Evolutionary conservation across 306 rosid genomes (phyloP).

Genomic region (Ochetophila trinervis): DNA sequence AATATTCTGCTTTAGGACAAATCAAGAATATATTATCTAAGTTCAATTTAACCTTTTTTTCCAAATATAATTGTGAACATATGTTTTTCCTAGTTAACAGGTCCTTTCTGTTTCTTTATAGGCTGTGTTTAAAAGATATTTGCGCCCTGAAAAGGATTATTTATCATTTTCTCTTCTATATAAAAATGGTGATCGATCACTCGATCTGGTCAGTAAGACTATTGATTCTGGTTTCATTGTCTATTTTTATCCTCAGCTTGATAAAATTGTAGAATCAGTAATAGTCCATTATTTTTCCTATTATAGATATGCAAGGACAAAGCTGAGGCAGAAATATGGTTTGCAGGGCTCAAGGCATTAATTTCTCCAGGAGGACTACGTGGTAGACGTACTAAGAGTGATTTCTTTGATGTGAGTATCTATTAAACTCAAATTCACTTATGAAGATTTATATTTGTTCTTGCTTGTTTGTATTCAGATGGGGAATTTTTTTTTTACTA

Average conservation of each 20-base stretch:
- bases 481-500: not conserved
- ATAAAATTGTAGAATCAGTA: constrained; percentile 18
- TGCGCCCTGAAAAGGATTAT: constrained; percentile 91
- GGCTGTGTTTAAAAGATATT: constrained; percentile 88
- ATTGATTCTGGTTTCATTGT: constrained; percentile 4
- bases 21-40: not conserved
- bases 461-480: not conserved
- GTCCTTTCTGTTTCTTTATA: constrained; percentile 32
- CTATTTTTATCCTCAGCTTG: constrained; percentile 5
- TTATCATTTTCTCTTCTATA: constrained; percentile 83
- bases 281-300: constrained; percentile 19
- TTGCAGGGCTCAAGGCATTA: constrained; percentile 70
- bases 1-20: constrained; percentile 18
- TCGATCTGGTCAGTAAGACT: constrained; percentile 74
- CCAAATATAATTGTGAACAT: not conserved
- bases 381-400: constrained; percentile 48
- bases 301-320: constrained; percentile 93
- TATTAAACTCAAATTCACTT: constrained; percentile 6
- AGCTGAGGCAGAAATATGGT: constrained; percentile 82
- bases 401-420: constrained; percentile 59
- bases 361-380: constrained; percentile 49
- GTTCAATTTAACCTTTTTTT: not conserved
- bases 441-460: not conserved
- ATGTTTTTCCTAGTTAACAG: constrained; percentile 4
- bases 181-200: constrained; percentile 73